phyloP scores from a whole-genome alignment of 768 basidiomycete genomes.

The Hebeloma cylindrosporum region DNA sequence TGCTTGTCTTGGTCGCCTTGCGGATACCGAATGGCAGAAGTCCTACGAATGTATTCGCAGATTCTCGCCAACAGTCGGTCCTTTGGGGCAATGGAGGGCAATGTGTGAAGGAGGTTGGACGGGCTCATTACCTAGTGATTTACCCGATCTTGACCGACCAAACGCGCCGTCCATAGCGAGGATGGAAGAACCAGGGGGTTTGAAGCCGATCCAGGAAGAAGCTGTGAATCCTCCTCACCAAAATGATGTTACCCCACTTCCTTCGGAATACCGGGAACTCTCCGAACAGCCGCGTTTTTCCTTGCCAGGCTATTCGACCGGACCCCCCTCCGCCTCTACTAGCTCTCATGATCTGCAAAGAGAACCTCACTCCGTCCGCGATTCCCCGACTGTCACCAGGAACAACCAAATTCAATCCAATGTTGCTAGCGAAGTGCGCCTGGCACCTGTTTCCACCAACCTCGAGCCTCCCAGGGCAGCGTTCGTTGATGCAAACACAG shows the following conservation, averaged over 20 bases:
- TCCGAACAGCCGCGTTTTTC: conserved; percentile 6
- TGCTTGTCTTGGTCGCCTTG: conserved; percentile 65
- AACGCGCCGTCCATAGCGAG: not conserved
- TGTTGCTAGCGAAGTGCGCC: conserved; percentile 3
- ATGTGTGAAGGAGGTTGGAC: conserved; percentile 78
- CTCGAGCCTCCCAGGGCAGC: conserved; percentile 36
- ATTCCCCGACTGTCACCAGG: conserved; percentile 10
- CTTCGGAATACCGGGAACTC: conserved; percentile 10
- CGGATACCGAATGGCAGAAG: conserved; percentile 76
- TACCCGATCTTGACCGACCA: conserved; percentile 33
- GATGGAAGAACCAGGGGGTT: conserved; percentile 6
- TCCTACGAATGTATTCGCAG: conserved; percentile 71
- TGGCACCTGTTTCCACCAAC: conserved; percentile 25
- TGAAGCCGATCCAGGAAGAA: conserved; percentile 21
- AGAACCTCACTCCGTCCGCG: conserved; percentile 9
- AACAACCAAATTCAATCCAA: conserved; percentile 7
- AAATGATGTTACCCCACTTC: conserved; percentile 4
- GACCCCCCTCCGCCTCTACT: conserved; percentile 17
- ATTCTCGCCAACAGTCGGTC: conserved; percentile 64
- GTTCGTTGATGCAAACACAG: conserved; percentile 41
- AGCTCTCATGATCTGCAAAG: conserved; percentile 15
- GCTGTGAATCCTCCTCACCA: conserved; percentile 7
- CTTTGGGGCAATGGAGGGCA: conserved; percentile 70
- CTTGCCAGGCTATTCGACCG: conserved; percentile 16
- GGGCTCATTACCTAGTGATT: conserved; percentile 46